Evolutionary conservation across 2,329 filamentous ascomycete genomes (phyloP), one percentile per base, ranked within the genome.

Genomic region (Blastomyces parvus): DNA sequence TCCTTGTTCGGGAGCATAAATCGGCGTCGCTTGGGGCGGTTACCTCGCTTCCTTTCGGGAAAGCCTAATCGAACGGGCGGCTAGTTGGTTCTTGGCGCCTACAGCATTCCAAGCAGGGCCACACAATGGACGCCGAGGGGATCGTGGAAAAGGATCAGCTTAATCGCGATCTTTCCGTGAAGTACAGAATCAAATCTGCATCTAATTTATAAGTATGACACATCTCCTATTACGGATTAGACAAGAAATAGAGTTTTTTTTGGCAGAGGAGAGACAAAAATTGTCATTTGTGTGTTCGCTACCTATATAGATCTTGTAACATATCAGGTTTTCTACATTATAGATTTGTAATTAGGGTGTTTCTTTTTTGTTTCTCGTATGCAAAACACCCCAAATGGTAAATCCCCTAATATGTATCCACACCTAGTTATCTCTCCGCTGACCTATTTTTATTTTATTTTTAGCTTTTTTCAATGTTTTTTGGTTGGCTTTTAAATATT

Each of bases 221-320:
- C 17, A 33, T 33, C 27, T 8, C 1, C 52, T 56, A 19, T 19
- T n/a, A 38, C 8, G 13, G 0, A 56, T 56, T 3, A 22, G 9
- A 5, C 52, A 38, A 55, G 19, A 38, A n/a, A 55, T 0, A 13
- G n/a, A n/a, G 30, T 11, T 13, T 36, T n/a, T n/a, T 52, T 58
- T 58, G 19, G 55, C 55, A 58, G 55, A 58, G 36, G 55, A 42
- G 55, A 58, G 36, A 58, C 55, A 58, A 56, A 22, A 42, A 13
- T 58, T 58, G 55, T 25, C 36, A 58, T 58, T 58, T 52, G 48
- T 48, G n/a, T 19, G 52, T 38, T 58, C 27, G 22, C 8, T 58
- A 42, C 55, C 33, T 58, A 58, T 11, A 40, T 42, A 56, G 53
- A 38, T 57, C 22, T 11, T 58, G 40, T 13, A 27, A 58, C 55